phyloP scores from a whole-genome alignment of 2,329 filamentous ascomycete genomes.

The Neopestalotiopsis sp. region DNA sequence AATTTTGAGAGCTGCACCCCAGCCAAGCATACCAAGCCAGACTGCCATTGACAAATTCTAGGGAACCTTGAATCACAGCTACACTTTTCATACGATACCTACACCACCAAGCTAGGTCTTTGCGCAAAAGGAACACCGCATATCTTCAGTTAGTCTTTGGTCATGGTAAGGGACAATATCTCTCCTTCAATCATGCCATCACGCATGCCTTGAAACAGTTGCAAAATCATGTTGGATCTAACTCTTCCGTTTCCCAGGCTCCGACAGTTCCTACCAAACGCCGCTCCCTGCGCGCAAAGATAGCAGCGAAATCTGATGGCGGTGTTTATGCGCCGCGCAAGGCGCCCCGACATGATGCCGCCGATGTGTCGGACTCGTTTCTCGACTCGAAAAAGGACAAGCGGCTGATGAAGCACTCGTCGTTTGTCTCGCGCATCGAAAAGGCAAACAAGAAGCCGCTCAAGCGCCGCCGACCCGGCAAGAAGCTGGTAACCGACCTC shows the following conservation, averaged over 20 bases:
- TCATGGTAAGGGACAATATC: neutral
- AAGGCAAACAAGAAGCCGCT: slow-evolving; percentile 60
- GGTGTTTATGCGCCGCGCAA: slow-evolving; percentile 56
- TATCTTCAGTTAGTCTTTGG: neutral
- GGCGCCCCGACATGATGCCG: slow-evolving; percentile 55
- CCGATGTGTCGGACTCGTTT: slow-evolving; percentile 60
- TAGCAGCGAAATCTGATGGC: slow-evolving; percentile 50
- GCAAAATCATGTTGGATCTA: neutral
- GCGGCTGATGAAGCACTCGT: slow-evolving; percentile 78
- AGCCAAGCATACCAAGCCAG: no score
- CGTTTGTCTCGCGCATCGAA: slow-evolving; percentile 77
- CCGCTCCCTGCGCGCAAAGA: slow-evolving; percentile 61
- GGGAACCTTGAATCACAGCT: no score
- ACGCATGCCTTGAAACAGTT: neutral
- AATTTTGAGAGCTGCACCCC: slow-evolving; percentile 10
- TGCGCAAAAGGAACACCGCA: neutral
- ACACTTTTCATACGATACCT: no score
- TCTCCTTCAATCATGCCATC: neutral
- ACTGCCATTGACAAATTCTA: no score
- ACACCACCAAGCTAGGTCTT: no score
- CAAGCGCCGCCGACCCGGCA: slow-evolving; percentile 72
- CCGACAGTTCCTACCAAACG: slow-evolving; percentile 56
- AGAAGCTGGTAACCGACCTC: slow-evolving; percentile 79
- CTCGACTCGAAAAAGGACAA: slow-evolving; percentile 82
- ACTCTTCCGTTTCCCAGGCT: slow-evolving; percentile 33